Evolutionary conservation across 441 rosid genomes (phyloP).

Genomic region (Theobroma grandiflorum): DNA sequence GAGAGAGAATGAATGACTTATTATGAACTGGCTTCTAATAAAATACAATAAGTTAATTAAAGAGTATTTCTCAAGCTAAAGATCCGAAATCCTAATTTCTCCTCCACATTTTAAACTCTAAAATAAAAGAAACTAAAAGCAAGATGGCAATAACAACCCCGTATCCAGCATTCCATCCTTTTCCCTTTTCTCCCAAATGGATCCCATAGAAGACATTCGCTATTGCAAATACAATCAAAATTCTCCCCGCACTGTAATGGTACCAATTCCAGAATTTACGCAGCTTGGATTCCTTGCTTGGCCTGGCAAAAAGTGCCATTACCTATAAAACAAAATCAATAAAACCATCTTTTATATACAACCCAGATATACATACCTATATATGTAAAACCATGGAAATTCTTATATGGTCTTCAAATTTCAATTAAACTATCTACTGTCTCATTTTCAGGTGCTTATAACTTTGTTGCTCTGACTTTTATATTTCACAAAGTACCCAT

Average conservation of each 20-base stretch:
- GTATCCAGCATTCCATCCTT: slow-evolving; percentile 62
- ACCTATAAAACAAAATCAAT: slow-evolving; percentile 38
- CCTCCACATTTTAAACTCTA: slow-evolving; percentile 56
- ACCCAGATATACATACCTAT: background rate
- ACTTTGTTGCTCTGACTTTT: too few relatives aligned
- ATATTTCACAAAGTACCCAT: too few relatives aligned
- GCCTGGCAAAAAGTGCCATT: slow-evolving; percentile 67
- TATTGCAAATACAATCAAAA: slow-evolving; percentile 53
- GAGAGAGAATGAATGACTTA: background rate
- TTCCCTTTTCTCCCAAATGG: slow-evolving; percentile 58
- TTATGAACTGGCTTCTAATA: background rate
- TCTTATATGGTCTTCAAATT: background rate
- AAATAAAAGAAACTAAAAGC: slow-evolving; percentile 37
- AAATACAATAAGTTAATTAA: background rate
- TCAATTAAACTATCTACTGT: background rate
- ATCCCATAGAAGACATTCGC: slow-evolving; percentile 81
- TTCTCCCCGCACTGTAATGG: slow-evolving; percentile 65
- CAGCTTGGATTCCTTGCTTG: slow-evolving; percentile 58
- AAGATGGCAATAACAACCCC: slow-evolving; percentile 51
- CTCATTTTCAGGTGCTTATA: too few relatives aligned
- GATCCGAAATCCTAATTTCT: slow-evolving; percentile 22
- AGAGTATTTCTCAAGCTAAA: background rate
- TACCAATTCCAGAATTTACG: slow-evolving; percentile 87
- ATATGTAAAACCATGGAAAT: background rate
- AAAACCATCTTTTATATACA: background rate